These are phyloP conservation scores for Solanum medicagineum DNA, from an alignment of 257 asterid species.

Conservation along the genomic window DNA sequence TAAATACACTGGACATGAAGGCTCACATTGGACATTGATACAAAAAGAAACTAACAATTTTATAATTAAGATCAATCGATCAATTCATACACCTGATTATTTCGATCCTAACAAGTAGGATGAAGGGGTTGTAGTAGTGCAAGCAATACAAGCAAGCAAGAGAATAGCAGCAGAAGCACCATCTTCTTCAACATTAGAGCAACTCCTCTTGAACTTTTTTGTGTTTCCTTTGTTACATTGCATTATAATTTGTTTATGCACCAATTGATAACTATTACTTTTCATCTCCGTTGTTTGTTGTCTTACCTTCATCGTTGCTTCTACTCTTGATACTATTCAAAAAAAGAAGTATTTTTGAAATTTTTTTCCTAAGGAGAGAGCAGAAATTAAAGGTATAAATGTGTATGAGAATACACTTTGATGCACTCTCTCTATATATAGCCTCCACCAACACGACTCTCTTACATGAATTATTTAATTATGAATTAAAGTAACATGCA, in stretches of 20 bases:
- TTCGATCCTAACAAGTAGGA: background rate
- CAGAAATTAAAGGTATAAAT: background rate
- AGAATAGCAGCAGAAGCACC: conserved; percentile 65
- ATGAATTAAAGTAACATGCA: background rate
- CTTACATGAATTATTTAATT: background rate
- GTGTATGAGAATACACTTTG: background rate
- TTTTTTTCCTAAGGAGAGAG: background rate
- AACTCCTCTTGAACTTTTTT: conserved; percentile 60
- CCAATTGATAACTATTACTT: background rate
- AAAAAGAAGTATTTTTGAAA: background rate
- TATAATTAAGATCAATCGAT: background rate
- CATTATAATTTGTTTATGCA: conserved; percentile 13
- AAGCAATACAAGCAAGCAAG: conserved; percentile 64
- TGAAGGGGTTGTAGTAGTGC: conserved; percentile 12
- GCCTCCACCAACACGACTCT: background rate
- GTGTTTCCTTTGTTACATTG: conserved; percentile 50
- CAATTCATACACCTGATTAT: background rate
- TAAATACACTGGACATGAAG: background rate
- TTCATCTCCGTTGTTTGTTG: conserved; percentile 3
- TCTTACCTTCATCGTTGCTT: conserved; percentile 21
- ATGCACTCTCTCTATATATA: background rate
- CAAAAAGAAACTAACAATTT: background rate
- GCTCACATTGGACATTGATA: background rate
- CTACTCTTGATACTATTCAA: conserved; percentile 48
- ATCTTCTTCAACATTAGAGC: conserved; percentile 53